phyloP scores from a whole-genome alignment of 345 rosid species.

The Gossypium turneri region DNA sequence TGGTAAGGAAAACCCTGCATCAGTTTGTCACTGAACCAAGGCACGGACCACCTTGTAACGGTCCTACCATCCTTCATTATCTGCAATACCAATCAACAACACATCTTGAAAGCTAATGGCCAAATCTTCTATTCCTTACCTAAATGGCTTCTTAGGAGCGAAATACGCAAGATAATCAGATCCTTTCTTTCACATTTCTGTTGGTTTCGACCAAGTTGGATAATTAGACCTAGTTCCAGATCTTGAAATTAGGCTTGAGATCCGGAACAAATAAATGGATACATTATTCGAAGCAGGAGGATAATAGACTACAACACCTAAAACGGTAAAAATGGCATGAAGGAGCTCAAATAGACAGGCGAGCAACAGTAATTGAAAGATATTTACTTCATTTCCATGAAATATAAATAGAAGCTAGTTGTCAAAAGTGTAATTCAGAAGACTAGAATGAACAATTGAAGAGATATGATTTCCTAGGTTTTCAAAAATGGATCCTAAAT shows the following conservation, averaged over 20 bases:
- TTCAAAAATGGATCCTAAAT: slow-evolving; percentile 40
- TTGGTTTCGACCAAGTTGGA: not conserved
- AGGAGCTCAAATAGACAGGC: not conserved
- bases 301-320: not conserved
- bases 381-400: slow-evolving; percentile 24
- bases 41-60: slow-evolving; percentile 23
- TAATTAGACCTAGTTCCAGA: not conserved
- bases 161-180: not conserved
- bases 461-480: slow-evolving; percentile 18
- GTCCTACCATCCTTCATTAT: slow-evolving; percentile 23
- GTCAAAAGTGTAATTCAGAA: slow-evolving; percentile 16
- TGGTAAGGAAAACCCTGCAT: slow-evolving; percentile 14
- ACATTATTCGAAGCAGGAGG: not conserved
- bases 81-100: slow-evolving; percentile 8
- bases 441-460: slow-evolving; percentile 25
- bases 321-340: not conserved
- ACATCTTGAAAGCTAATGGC: not conserved
- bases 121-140: not conserved
- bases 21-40: slow-evolving; percentile 26
- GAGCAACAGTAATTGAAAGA: not conserved
- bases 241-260: not conserved
- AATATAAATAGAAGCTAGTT: slow-evolving; percentile 25
- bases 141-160: not conserved
- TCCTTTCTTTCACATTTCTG: not conserved
- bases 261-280: not conserved